Evolutionary conservation across 306 rosid genomes (phyloP), one percentile per base, ranked within the genome.

Genomic region (Adenanthera pavonina): DNA sequence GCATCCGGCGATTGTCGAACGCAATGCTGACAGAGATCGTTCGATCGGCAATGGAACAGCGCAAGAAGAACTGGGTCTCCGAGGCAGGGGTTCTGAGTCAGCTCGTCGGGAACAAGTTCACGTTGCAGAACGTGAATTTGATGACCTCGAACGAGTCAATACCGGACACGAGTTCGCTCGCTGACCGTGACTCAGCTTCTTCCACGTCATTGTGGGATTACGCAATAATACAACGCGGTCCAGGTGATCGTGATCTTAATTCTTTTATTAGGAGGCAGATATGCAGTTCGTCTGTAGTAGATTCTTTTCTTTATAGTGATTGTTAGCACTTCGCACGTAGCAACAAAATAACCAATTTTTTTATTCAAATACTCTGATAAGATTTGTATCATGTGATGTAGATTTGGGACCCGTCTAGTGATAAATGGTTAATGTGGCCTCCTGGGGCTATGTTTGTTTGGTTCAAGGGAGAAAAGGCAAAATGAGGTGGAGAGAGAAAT

Each of bases 221-320:
- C 46, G 49, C 77, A 19, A 80, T 91, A 54, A 79, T 95, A 66
- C 90, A 79, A 80, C 92, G 90, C 3, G 90, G 90, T 69, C 44
- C 62, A 8, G 48, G 10, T 76, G 91, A 87, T 78, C 48, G 81
- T 35, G 94, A 89, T 2, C 64, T 90, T 79, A 68, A 70, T 81
- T 79, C 87, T 13, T 80, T 92, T 49, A 59, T 93, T 82, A 88
- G 76, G 89, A 89, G 56, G 78, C 81, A 76, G 61, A 76, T 93
- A 14, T 95, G 99, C 1, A 25, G 30, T 89, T 84, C 85, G 4
- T 87, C 83, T 64, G 88, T 77, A 46, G 70, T 85, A 7, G 97
- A 92, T 89, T 92, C 96, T 86, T 89, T 93, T 89, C 92, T 87
- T 17, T 95, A 95, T 85, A 89, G 82, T 56, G 92, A 93, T 85